Conservation (phyloP, 2,329 filamentous ascomycete genomes). For the Hyphodiscus sp. region DNA sequence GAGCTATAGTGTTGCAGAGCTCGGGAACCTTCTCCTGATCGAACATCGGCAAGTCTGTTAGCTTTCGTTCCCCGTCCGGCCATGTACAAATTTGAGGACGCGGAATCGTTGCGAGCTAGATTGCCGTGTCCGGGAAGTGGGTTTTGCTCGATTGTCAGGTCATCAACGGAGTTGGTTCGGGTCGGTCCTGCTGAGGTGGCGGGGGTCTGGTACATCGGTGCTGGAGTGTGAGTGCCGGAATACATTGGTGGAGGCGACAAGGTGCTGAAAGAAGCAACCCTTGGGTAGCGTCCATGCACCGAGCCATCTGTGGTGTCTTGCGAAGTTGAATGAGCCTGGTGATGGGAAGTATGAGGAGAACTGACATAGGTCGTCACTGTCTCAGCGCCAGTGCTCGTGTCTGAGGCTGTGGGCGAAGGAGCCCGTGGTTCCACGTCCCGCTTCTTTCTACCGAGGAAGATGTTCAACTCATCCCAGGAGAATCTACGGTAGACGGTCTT, state of each 20-base stretch:
- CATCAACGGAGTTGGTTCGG: slow-evolving; percentile 2
- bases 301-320: not conserved
- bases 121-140: not conserved
- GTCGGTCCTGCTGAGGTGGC: not conserved
- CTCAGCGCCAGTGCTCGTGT: not conserved
- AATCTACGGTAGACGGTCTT: slow-evolving; percentile 2
- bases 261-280: not conserved
- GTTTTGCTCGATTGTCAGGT: not conserved
- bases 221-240: slow-evolving; percentile 2
- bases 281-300: not conserved
- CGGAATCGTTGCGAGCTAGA: not conserved
- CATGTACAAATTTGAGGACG: not conserved
- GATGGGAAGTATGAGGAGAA: not conserved
- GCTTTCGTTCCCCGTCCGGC: not conserved
- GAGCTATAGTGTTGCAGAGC: not conserved
- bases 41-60: not conserved
- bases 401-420: not conserved
- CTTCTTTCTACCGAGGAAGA: slow-evolving; percentile 1
- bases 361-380: not conserved
- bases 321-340: not conserved
- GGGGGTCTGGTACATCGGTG: slow-evolving; percentile 4
- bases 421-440: not conserved
- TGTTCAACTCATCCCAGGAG: not conserved
- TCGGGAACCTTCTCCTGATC: slow-evolving; percentile 13
- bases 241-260: slow-evolving; percentile 4